phyloP scores from a whole-genome alignment of 2,329 filamentous ascomycete species.

The Macrophomina tecta region DNA sequence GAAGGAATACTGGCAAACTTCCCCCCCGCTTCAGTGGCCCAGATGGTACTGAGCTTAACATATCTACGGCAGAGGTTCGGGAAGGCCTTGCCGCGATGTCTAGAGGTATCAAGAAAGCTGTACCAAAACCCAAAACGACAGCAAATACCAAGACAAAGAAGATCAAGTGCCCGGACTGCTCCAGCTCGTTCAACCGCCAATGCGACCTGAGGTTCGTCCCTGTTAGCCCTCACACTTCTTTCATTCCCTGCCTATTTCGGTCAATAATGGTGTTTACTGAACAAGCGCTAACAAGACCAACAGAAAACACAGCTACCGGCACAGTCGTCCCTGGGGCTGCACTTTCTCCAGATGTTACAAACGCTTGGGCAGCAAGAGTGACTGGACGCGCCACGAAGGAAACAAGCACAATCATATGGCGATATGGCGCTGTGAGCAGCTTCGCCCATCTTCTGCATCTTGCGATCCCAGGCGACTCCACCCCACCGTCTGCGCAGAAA shows the following conservation, averaged over 20 bases:
- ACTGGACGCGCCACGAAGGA: slow-evolving; percentile 91
- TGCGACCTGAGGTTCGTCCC: slow-evolving; percentile 48
- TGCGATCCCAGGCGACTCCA: too few relatives aligned
- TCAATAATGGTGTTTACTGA: background rate
- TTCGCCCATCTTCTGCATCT: background rate
- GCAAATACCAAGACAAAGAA: slow-evolving; percentile 16
- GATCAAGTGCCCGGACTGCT: slow-evolving; percentile 36
- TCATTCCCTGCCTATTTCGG: too few relatives aligned
- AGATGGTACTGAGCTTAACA: slow-evolving; percentile 15
- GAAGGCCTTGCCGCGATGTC: slow-evolving; percentile 37
- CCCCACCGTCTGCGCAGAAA: slow-evolving; percentile 57
- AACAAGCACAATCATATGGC: slow-evolving; percentile 76
- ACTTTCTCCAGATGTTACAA: slow-evolving; percentile 74
- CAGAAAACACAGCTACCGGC: slow-evolving; percentile 85
- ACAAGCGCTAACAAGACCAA: background rate
- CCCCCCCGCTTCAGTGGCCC: background rate
- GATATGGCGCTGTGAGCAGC: slow-evolving; percentile 71
- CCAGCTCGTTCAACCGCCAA: slow-evolving; percentile 36
- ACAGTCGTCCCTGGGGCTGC: slow-evolving; percentile 81
- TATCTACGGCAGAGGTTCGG: slow-evolving; percentile 36
- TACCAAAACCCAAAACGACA: slow-evolving; percentile 28
- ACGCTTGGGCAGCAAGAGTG: slow-evolving; percentile 87
- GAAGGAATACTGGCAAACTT: background rate
- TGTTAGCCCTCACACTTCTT: background rate
- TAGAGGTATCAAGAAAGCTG: slow-evolving; percentile 36